Evolutionary conservation across 257 asterid species (phyloP).

Genomic region (Nicotiana benthamiana): DNA sequence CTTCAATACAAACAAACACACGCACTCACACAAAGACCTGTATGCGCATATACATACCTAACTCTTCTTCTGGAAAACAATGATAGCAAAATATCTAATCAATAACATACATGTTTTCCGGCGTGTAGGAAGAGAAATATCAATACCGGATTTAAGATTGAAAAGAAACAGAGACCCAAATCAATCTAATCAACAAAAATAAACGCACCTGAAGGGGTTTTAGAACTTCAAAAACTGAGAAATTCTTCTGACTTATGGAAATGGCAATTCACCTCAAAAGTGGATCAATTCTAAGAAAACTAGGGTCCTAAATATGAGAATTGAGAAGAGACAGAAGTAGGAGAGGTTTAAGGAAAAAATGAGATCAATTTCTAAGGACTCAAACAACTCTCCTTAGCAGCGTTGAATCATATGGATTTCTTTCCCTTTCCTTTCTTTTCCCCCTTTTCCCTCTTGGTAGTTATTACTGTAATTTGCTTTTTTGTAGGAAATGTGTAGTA

Average conservation of each 20-base stretch:
- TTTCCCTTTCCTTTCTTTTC: background rate
- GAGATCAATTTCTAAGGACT: background rate
- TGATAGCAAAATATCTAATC: background rate
- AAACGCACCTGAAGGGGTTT: background rate
- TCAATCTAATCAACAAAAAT: background rate
- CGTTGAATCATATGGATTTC: constrained; percentile 1
- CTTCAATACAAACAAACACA: background rate
- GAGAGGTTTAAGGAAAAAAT: background rate
- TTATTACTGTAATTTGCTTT: too few relatives aligned
- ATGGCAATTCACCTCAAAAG: background rate
- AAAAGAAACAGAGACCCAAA: background rate
- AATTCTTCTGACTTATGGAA: background rate
- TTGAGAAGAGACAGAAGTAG: background rate
- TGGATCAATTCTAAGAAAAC: background rate
- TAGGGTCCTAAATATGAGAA: background rate
- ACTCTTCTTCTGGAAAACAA: background rate
- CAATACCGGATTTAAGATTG: background rate
- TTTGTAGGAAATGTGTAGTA: too few relatives aligned
- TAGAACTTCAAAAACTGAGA: background rate
- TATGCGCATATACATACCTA: background rate
- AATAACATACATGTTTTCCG: background rate
- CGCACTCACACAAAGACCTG: background rate
- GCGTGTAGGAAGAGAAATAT: background rate
- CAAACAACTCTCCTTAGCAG: background rate
- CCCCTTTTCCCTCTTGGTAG: background rate